Base-by-base conservation (phyloP, 352 stramenopile species). In the Phytopythium delawarense region DNA sequence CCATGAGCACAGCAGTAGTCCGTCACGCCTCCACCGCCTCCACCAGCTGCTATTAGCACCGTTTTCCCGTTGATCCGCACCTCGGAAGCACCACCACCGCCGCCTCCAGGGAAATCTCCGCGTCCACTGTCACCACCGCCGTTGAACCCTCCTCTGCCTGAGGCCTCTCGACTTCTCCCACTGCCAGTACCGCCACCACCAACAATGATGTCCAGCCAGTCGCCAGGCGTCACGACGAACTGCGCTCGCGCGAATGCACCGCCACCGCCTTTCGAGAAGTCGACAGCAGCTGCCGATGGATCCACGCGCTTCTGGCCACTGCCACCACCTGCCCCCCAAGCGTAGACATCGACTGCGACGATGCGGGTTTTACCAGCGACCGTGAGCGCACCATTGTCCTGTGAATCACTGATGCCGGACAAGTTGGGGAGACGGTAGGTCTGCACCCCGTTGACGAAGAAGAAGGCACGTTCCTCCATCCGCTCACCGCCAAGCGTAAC, bases 1-100 rank as follows among this genome's bases (percentile, higher is more conserved):
- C 87, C 88, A 51, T 90, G 76, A 0, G 84, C 74, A 68, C 88
- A 96, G 48, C 88, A 95, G 51, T 87, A 89, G 63, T 92, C 79
- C 0, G 79, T 81, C 7, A 79, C 76, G 1, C 86, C 88, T 11
- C 78, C 88, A 8, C 88, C 88, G 3, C 79, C 86, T 1, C 88
- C 88, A 7, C 86, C 88, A 50, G 65, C 84, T 11, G 84, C 88
- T 34, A 94, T 68, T 5, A 91, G 52, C n/a, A 93, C 53, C 0
- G 72, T 68, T n/a, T 67, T 66, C 20, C 67, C 66, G 35, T 79
- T 83, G 15, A 88, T 35, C 7, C 56, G 62, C 8, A 89, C 65
- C 64, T 84, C 74, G 4, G 81, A 88, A 0, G 73, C 79, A 18
- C 86, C 88, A 15, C 84, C 85, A 2, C 84, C 84, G 0, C 84